Conservation (phyloP, 129 eudicot genomes). For the Artemisia argyi region DNA sequence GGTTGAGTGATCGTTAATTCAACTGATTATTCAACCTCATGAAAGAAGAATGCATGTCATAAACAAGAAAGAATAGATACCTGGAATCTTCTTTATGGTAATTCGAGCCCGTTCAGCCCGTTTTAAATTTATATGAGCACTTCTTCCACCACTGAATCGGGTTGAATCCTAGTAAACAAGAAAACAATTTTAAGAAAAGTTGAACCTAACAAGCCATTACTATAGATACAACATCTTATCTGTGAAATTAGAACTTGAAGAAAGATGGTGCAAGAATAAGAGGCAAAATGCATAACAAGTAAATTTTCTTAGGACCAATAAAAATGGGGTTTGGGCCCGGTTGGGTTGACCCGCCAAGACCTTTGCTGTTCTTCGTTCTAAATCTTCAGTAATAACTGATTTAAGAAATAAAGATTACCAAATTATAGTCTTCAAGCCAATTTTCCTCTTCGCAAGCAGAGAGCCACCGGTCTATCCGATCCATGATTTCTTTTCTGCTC, state of each 20-base stretch:
- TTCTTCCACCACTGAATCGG: constrained; percentile 84
- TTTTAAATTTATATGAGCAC: constrained; percentile 70
- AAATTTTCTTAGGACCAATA: background rate
- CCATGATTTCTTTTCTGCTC: constrained; percentile 78
- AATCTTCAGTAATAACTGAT: too few relatives aligned
- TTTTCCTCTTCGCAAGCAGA: constrained; percentile 85
- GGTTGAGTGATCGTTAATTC: constrained; percentile 12
- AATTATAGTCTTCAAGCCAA: constrained; percentile 82
- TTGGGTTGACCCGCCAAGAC: background rate
- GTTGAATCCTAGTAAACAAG: constrained; percentile 54
- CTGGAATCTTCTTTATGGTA: constrained; percentile 67
- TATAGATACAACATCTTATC: background rate
- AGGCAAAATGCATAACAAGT: background rate
- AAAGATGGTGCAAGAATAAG: background rate
- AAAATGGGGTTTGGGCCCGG: background rate
- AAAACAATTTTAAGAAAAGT: constrained; percentile 11
- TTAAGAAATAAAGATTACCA: constrained; percentile 34
- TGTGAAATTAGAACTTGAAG: background rate
- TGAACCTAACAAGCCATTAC: background rate
- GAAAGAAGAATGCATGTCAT: constrained; percentile 9
- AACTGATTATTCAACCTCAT: background rate
- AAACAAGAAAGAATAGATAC: constrained; percentile 34
- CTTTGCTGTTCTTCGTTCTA: too few relatives aligned
- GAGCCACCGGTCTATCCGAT: constrained; percentile 78
- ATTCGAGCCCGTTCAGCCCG: constrained; percentile 88